Evolutionary conservation across 345 rosid genomes (phyloP).

Genomic region (Pistacia vera): DNA sequence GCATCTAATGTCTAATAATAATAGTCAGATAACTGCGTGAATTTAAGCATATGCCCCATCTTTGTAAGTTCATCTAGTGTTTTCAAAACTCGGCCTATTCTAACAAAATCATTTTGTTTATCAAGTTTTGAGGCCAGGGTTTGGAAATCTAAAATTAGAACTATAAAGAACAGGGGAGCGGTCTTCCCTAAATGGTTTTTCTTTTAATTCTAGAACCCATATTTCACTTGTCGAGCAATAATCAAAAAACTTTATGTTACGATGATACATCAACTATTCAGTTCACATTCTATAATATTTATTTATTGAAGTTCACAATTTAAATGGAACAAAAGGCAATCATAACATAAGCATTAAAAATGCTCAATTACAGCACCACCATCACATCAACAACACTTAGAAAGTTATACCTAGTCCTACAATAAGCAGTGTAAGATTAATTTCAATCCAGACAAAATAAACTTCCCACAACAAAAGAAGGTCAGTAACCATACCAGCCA

Average conservation of each 20-base stretch:
- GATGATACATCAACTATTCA: too few relatives aligned
- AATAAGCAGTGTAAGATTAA: neutral
- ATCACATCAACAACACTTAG: neutral
- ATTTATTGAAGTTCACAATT: too few relatives aligned
- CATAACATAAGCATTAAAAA: neutral
- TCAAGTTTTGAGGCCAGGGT: too few relatives aligned
- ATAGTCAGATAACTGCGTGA: neutral
- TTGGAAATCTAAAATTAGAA: too few relatives aligned
- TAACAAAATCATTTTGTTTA: too few relatives aligned
- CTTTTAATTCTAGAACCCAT: too few relatives aligned
- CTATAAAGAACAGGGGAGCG: neutral
- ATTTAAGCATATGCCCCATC: neutral
- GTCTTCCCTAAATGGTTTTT: too few relatives aligned
- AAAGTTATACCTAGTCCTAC: neutral
- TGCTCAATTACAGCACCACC: neutral
- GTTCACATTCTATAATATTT: too few relatives aligned
- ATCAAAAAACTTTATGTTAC: too few relatives aligned
- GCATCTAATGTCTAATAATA: neutral
- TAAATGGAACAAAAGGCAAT: too few relatives aligned
- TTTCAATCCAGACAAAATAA: neutral
- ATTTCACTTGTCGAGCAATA: too few relatives aligned
- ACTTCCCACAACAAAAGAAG: neutral
- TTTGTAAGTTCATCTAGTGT: neutral
- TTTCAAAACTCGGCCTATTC: neutral
- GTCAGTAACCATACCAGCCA: conserved; percentile 54